Percentiles rank a stretch among this genome's conserved stretches.
Conservation (phyloP, 495 filamentous ascomycete species). For the Penicillium egyptiacum region DNA sequence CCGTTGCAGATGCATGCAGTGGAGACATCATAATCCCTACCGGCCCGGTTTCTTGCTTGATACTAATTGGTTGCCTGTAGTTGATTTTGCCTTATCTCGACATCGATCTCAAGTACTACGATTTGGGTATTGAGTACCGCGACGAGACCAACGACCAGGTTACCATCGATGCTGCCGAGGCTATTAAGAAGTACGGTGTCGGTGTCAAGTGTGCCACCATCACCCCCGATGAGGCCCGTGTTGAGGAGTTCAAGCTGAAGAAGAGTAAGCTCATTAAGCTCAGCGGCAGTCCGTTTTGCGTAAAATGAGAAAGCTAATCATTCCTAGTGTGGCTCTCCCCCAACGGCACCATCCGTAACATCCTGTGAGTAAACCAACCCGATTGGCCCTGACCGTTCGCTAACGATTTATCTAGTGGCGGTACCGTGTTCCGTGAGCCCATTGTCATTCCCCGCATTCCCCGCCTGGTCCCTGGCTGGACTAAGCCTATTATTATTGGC, state of each 20-base stretch:
- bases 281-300: background rate
- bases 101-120: slow-evolving; percentile 98
- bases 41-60: slow-evolving; percentile 5
- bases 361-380: slow-evolving; percentile 51
- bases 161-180: slow-evolving; percentile 90
- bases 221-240: slow-evolving; percentile 93
- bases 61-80: slow-evolving; percentile 40
- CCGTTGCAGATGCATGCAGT: slow-evolving; percentile 23
- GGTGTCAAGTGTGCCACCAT: slow-evolving; percentile 99
- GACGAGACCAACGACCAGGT: slow-evolving; percentile 96
- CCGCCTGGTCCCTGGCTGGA: slow-evolving; percentile 92
- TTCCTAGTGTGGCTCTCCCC: slow-evolving; percentile 90
- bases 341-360: slow-evolving; percentile 97
- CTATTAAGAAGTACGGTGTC: slow-evolving; percentile 97
- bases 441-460: slow-evolving; percentile 93
- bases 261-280: slow-evolving; percentile 61
- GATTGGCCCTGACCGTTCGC: background rate
- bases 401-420: slow-evolving; percentile 55
- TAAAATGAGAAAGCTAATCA: slow-evolving; percentile 20
- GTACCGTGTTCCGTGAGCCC: slow-evolving; percentile 97
- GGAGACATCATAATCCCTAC: slow-evolving; percentile 16
- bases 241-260: slow-evolving; percentile 98
- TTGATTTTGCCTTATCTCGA: slow-evolving; percentile 94
- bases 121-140: slow-evolving; percentile 90
- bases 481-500: slow-evolving; percentile 97